Evolutionary conservation across 2,329 filamentous ascomycete genomes (phyloP), one percentile per base, ranked within the genome.

Genomic region (Emergomyces africanus): DNA sequence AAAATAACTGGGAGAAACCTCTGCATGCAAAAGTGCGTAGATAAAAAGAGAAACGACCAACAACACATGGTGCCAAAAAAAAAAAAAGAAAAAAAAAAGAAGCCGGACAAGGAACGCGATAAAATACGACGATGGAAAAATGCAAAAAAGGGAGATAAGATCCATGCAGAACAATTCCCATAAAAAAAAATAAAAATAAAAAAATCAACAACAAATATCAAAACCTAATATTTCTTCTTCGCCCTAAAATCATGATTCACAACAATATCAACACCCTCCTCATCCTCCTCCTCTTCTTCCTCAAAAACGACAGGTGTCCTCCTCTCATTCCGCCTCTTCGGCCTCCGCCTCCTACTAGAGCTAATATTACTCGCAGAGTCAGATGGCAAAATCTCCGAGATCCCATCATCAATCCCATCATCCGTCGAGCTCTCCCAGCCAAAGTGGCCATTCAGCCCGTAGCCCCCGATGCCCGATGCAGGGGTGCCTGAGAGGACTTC

Each of bases 321-420:
- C 61, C 77, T 71, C 64, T 79, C 77, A 14, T 71, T 77, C 5
- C 77, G 69, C 62, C 77, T 66, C 64, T 77, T 79, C 5, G 75
- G 75, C 48, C 75, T 69, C 35, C 77, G 70, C 28, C 72, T 68
- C 51, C 76, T 67, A 30, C 66, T 63, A 53, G 72, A 75, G n/a
- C 74, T 75, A 61, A 79, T 75, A 50, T 79, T 79, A 62, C 77
- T 79, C 10, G 77, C 77, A 25, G 73, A 77, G 65, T 79, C 77
- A 61, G 78, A 77, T 1, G 77, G 77, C 8, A 73, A 74, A 42
- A 79, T 67, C 55, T 71, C 70, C 4, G 74, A 76, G 25, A 72
- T 66, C 9, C 69, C 71, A 58, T 79, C 77, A 57, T 77, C 77
- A 18, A 75, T 67, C 46, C 74, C 72, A 50, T 76, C 75, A 57